Base-by-base conservation (phyloP, 139 green algal species). In the Pedinophyceae sp. region DNA sequence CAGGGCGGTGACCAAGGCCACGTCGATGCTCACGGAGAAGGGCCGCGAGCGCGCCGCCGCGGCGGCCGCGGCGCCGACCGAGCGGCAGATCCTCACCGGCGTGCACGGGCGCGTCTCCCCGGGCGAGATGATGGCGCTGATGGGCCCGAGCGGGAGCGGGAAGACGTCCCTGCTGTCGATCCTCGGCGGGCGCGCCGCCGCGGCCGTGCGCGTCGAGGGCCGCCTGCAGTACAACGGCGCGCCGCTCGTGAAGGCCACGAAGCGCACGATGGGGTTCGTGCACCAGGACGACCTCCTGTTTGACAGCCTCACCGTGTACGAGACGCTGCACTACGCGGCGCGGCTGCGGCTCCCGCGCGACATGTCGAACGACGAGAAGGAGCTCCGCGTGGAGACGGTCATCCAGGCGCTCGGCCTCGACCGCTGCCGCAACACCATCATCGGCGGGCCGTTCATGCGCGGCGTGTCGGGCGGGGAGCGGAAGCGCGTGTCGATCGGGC, bases 391-490 rank as follows among this genome's bases (percentile, higher is more conserved):
- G 19, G 65, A 84, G 15, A 59, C 56, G 13, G 83, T 93, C 30
- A 70, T 93, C 39, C 25, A 34, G 2, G 71, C 74, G 0, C 73
- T 94, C 30, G 78, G 79, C 1, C 60, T 94, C 30, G 25, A 50
- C 6, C 76, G 74, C 30, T 94, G 84, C 62, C 57, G 65, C 6
- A 62, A 94, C 68, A 96, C 90, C 30, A 87, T 97, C 26, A 13
- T 43, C 10, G 81, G 87, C 20, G 83, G 84, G 3, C 78, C 74
- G 43, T 80, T 89, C 53, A 60, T 74, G 27, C 72, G 81, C 23
- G 89, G 89, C 20, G 77, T 98, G 40, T 83, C 63, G 6, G 91
- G 89, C 5, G 91, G 91, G 1, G 86, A 98, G 71, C 75, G 83
- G 57, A 97, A 97, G 78, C 77, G 91, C 18, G 74, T 86, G 10